phyloP scores from a whole-genome alignment of 2,329 filamentous ascomycete species.

The Coniochaeta prunicola region DNA sequence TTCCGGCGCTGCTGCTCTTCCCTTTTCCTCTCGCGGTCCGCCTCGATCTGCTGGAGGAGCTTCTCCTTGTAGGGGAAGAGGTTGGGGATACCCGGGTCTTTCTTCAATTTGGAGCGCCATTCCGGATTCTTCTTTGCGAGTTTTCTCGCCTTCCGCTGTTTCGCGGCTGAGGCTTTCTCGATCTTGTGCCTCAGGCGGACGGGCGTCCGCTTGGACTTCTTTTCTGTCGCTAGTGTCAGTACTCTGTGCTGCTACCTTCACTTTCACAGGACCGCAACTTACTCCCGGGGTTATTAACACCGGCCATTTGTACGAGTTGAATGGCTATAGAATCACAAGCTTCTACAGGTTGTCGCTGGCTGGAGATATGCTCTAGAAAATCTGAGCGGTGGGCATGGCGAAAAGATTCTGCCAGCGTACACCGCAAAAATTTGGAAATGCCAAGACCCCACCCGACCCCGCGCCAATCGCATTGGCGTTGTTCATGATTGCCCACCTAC shows the following conservation, averaged over 20 bases:
- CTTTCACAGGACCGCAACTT: neutral
- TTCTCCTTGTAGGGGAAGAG: constrained; percentile 97
- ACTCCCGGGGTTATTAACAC: constrained; percentile 1
- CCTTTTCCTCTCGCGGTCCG: constrained; percentile 70
- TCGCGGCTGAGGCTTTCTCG: constrained; percentile 81
- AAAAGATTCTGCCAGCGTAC: neutral
- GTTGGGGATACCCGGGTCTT: constrained; percentile 96
- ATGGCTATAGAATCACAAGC: neutral
- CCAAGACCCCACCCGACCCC: neutral
- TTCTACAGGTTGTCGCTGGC: neutral
- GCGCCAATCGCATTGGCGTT: neutral
- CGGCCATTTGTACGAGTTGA: neutral
- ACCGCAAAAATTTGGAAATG: neutral
- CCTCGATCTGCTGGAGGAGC: constrained; percentile 89
- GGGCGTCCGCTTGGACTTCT: constrained; percentile 86
- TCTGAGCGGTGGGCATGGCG: neutral
- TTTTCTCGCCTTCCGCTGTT: constrained; percentile 87
- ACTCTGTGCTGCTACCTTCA: constrained; percentile 5
- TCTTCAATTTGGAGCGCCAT: constrained; percentile 94
- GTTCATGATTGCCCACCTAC: neutral
- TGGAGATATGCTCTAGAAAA: neutral
- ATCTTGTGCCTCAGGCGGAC: constrained; percentile 93
- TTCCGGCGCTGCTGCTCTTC: constrained; percentile 67
- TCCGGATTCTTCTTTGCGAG: constrained; percentile 91
- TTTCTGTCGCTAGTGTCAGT: constrained; percentile 49